phyloP scores from a whole-genome alignment of 306 rosid genomes.

The Castanospermum australe region DNA sequence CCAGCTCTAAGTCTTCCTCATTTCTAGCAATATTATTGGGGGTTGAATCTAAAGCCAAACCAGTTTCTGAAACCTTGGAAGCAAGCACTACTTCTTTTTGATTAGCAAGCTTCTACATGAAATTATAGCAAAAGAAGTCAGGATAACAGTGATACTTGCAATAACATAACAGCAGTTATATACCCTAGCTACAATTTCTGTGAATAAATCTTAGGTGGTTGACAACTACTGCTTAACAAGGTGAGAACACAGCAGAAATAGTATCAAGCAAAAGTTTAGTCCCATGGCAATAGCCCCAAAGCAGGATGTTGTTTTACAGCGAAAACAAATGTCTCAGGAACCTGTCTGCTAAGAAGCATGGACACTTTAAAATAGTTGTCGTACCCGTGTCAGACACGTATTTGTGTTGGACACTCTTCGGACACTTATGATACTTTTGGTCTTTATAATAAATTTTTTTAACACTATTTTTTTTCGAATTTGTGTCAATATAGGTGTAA shows the following conservation, averaged over 20 bases:
- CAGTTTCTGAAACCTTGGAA: constrained; percentile 59
- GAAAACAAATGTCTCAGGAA: background rate
- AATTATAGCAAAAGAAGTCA: constrained; percentile 22
- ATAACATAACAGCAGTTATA: background rate
- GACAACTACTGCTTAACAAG: constrained; percentile 4
- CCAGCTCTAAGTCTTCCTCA: constrained; percentile 52
- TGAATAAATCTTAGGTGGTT: background rate
- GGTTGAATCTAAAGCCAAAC: constrained; percentile 52
- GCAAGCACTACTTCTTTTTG: constrained; percentile 61
- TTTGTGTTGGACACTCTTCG: too few relatives aligned
- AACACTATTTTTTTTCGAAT: too few relatives aligned
- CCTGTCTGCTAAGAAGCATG: too few relatives aligned
- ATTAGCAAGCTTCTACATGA: constrained; percentile 56
- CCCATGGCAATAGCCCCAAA: constrained; percentile 1
- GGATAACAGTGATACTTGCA: constrained; percentile 3
- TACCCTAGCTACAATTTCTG: background rate
- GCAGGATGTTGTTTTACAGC: background rate
- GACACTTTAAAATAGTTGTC: too few relatives aligned
- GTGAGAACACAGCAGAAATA: background rate
- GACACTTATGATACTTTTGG: too few relatives aligned
- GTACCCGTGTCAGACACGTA: too few relatives aligned
- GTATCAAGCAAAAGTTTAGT: background rate
- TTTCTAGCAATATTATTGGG: constrained; percentile 28
- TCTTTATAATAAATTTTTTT: too few relatives aligned
- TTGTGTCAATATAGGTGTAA: too few relatives aligned